Percentiles rank a stretch among this genome's conserved stretches.
Evolutionary conservation across 106 monocot species (phyloP).

Genomic region (Alisma plantagoaquatica): DNA sequence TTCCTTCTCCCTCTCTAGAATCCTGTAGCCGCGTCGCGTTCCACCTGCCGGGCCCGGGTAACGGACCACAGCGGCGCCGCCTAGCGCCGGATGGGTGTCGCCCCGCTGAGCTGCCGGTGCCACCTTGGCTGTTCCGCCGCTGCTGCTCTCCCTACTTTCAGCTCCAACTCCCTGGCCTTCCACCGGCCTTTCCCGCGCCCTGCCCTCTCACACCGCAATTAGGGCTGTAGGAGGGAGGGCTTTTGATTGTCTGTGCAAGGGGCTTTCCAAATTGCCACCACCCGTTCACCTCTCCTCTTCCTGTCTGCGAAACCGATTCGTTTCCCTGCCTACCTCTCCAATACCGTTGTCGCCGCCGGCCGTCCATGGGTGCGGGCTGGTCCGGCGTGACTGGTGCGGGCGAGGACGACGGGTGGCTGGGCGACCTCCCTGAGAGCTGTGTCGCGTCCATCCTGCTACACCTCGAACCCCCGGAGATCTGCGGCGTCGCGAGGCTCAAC

Average conservation of each 20-base stretch:
- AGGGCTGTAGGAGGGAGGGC: no score
- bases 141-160: neutral
- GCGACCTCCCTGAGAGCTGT: conserved; percentile 77
- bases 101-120: neutral
- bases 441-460: conserved; percentile 60
- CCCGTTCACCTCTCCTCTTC: neutral
- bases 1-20: no score
- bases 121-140: no score
- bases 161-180: conserved; percentile 11
- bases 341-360: neutral
- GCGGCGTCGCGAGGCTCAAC: conserved; percentile 45
- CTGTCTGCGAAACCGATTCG: no score
- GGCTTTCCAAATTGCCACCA: no score
- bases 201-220: no score
- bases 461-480: conserved; percentile 77
- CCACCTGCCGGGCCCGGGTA: neutral
- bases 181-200: no score
- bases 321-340: no score
- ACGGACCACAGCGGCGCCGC: neutral
- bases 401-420: conserved; percentile 14
- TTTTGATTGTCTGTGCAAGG: no score
- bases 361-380: neutral
- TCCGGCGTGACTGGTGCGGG: neutral
- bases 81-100: conserved; percentile 1
- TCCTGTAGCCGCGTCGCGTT: no score